These are phyloP conservation scores for Micractinium sp. DNA, from an alignment of 139 green algal genomes.

Conservation along the genomic window DNA sequence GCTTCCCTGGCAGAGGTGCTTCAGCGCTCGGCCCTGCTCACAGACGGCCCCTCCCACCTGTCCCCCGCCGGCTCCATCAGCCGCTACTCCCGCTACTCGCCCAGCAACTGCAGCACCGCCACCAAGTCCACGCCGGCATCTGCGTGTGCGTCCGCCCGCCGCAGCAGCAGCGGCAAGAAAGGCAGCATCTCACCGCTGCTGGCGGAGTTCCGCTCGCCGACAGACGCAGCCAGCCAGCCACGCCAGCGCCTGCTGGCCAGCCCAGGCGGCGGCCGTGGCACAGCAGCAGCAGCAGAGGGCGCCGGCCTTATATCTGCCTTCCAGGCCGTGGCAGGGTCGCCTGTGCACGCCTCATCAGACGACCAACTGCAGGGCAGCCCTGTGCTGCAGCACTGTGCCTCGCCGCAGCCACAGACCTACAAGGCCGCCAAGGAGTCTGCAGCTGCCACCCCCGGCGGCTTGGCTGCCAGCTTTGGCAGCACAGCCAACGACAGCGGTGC, in stretches of 20 bases:
- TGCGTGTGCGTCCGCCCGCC: not conserved
- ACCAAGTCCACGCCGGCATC: not conserved
- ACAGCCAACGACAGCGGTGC: not conserved
- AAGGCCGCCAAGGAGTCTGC: not conserved
- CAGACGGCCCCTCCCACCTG: not conserved
- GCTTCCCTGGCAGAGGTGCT: conserved; percentile 16
- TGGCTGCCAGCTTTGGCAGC: not conserved
- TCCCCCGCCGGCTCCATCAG: not conserved
- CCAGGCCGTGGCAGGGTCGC: not conserved
- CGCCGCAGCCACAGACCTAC: not conserved
- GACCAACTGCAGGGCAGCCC: conserved; percentile 22
- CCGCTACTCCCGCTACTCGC: not conserved
- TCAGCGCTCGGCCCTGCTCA: conserved; percentile 18
- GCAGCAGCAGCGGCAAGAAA: not conserved
- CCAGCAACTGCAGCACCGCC: not conserved
- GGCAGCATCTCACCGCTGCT: not conserved
- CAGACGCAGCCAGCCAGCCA: not conserved
- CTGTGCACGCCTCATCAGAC: not conserved
- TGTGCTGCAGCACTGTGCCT: not conserved
- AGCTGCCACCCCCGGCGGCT: not conserved
- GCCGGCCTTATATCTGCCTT: conserved; percentile 15
- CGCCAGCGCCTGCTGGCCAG: not conserved
- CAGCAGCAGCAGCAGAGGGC: no score
- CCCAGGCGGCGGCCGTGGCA: not conserved
- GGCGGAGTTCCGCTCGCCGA: not conserved